Conservation (phyloP, 768 basidiomycete species). For the Holtermannia corniformis region DNA sequence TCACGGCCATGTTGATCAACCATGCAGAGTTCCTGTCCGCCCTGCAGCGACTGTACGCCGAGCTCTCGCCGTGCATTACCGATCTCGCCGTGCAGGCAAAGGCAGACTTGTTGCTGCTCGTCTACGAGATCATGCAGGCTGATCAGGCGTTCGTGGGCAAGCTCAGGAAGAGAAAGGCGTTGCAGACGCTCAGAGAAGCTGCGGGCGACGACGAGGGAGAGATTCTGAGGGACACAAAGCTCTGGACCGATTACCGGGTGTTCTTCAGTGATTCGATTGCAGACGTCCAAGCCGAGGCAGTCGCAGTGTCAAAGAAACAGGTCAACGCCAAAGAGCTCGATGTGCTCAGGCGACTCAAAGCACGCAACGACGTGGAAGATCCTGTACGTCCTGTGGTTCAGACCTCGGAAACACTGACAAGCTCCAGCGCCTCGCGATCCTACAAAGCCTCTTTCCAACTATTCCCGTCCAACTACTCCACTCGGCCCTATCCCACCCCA, state of each 20-base stretch:
- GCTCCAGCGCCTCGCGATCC: constrained; percentile 20
- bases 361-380: constrained; percentile 4
- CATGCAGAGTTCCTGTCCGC: background rate
- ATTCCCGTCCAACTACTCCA: constrained; percentile 25
- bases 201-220: background rate
- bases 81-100: constrained; percentile 13
- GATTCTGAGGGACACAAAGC: constrained; percentile 5
- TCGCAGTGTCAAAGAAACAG: constrained; percentile 3
- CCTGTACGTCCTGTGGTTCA: constrained; percentile 14
- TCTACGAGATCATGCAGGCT: background rate
- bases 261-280: constrained; percentile 11
- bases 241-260: constrained; percentile 4
- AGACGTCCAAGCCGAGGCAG: constrained; percentile 1
- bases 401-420: no score
- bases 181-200: background rate
- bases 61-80: constrained; percentile 4
- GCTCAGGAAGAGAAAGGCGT: background rate
- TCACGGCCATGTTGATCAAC: background rate
- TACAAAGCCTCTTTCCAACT: constrained; percentile 30
- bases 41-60: background rate
- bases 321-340: constrained; percentile 8
- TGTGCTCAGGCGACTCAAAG: background rate
- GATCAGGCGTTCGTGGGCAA: background rate
- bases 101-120: constrained; percentile 8
- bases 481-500: constrained; percentile 28